Evolutionary conservation across 2,329 filamentous ascomycete genomes (phyloP), one percentile per base, ranked within the genome.

Genomic region (Tympanopsis confertula): DNA sequence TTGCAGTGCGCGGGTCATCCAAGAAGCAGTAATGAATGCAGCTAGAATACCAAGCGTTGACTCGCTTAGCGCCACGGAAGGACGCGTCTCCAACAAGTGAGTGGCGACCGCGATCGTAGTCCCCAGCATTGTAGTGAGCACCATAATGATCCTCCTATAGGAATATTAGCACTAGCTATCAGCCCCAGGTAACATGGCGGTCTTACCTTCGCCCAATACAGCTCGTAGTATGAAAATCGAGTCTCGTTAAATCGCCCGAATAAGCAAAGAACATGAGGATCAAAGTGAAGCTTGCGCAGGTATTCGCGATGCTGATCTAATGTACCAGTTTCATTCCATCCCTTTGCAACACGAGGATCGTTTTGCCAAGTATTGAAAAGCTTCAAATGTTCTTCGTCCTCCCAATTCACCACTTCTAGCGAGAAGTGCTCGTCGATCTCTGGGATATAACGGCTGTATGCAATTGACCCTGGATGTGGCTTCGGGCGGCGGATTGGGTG

Each of bases 361-460:
- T 89, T 89, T 58, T 87, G 83, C 84, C 84, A 89, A 40, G 67
- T 68, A 57, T 87, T 78, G 64, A 89, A 88, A 4, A 86, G 65
- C 13, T 65, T 59, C 37, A 88, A 59, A 56, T 89, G 82, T 48
- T 73, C 66, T 1, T 62, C 51, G 49, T 84, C 63, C 20, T 66
- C 50, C 57, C 73, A 83, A 54, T 88, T 78, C 1, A 89, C 67
- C 10, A 74, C 76, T n/a, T 82, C 66, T 65, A 88, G 82, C 42
- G 78, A 84, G 55, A 88, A 88, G 45, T 74, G 81, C 63, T 88
- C 79, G 42, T 75, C 65, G 29, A 88, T 65, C 50, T 87, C 77
- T 5, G 82, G 82, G 42, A 88, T 79, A 63, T 79, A 88, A 40
- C 84, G 76, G 52, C 81, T 86, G 63, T 89, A 89, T 46, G 84